A percentile compares a stretch with the other conserved stretches of the same genome.
Conservation (phyloP, 352 stramenopile genomes). For the Phytopythium mirpurense region DNA sequence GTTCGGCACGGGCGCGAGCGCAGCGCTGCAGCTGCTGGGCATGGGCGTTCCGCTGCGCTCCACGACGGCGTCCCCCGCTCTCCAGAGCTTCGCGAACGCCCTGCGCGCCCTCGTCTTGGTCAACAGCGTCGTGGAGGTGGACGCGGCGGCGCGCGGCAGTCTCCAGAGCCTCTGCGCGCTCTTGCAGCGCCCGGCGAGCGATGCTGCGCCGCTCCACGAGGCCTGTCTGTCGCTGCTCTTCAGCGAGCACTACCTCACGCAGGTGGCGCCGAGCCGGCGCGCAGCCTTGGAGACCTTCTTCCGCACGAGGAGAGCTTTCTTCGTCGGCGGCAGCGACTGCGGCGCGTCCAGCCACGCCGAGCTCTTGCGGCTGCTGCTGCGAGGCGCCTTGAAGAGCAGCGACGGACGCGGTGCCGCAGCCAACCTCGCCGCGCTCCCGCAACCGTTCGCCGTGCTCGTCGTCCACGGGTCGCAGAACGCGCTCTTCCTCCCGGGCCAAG, state of each 20-base stretch:
- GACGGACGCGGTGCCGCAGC: conserved; percentile 15
- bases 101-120: conserved; percentile 53
- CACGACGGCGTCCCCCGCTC: conserved; percentile 3
- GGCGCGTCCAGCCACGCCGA: conserved; percentile 14
- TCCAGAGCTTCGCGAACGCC: conserved; percentile 34
- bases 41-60: conserved; percentile 38
- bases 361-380: conserved; percentile 32
- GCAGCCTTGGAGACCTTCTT: conserved; percentile 51
- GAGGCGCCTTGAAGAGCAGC: conserved; percentile 39
- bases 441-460: conserved; percentile 42
- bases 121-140: conserved; percentile 30
- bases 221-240: conserved; percentile 36
- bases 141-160: conserved; percentile 17
- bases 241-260: conserved; percentile 58
- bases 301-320: conserved; percentile 33
- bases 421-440: conserved; percentile 22
- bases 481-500: conserved; percentile 31
- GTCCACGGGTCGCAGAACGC: conserved; percentile 58
- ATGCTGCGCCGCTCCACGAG: conserved; percentile 44
- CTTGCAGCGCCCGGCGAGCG: conserved; percentile 8
- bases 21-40: conserved; percentile 42
- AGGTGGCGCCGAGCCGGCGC: conserved; percentile 37
- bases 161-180: conserved; percentile 17
- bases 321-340: conserved; percentile 16
- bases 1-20: conserved; percentile 50